Conservation (phyloP, 495 filamentous ascomycete species). For the Cairneyella variabilis region DNA sequence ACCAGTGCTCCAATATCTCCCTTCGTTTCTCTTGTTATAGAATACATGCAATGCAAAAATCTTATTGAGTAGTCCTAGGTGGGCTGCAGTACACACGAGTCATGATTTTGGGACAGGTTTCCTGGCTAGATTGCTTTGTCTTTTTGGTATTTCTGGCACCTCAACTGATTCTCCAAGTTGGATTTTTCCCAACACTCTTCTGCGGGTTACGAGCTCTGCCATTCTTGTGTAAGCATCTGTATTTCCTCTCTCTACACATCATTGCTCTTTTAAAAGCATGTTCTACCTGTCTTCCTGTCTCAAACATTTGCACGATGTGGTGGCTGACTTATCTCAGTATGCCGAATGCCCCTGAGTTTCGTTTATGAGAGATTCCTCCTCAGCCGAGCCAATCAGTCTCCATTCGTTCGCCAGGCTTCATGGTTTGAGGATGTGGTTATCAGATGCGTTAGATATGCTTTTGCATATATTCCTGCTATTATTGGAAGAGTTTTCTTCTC, state of each 20-base stretch:
- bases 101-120: constrained; percentile 63
- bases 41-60: neutral
- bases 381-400: constrained; percentile 36
- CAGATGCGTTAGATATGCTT: constrained; percentile 71
- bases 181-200: constrained; percentile 46
- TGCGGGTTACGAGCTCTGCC: constrained; percentile 61
- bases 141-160: constrained; percentile 63
- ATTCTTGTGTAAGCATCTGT: constrained; percentile 55
- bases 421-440: constrained; percentile 72
- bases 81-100: neutral
- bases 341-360: constrained; percentile 53
- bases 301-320: neutral
- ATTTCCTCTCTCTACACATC: neutral
- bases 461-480: constrained; percentile 59
- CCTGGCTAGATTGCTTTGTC: constrained; percentile 66
- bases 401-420: constrained; percentile 62
- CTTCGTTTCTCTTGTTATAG: neutral
- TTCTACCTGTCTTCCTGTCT: neutral
- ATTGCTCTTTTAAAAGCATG: neutral
- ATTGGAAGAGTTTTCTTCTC: constrained; percentile 73
- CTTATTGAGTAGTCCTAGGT: neutral
- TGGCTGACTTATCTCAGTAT: constrained; percentile 36
- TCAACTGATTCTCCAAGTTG: constrained; percentile 59
- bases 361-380: constrained; percentile 54
- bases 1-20: neutral